Percentiles rank a stretch among this genome's conserved stretches.
These are phyloP conservation scores for Microthyrium microscopicum DNA, from an alignment of 2,329 filamentous ascomycete species.

Conservation along the genomic window DNA sequence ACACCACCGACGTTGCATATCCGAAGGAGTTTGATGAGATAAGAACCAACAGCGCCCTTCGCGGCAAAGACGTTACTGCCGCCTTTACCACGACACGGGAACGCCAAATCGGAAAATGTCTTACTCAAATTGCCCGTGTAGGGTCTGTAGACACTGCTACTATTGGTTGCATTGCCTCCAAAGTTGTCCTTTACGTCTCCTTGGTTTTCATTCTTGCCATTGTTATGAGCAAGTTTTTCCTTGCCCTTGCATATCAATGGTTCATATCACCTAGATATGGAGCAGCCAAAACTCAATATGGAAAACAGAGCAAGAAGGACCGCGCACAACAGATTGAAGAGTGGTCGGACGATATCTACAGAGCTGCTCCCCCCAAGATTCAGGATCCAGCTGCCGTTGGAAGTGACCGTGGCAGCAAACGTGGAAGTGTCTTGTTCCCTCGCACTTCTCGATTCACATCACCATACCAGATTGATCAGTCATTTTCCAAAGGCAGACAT, in stretches of 20 bases:
- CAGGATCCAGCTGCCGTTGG: constrained; percentile 50
- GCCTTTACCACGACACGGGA: constrained; percentile 64
- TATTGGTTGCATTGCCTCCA: constrained; percentile 91
- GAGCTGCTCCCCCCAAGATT: constrained; percentile 67
- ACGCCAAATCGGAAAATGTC: constrained; percentile 70
- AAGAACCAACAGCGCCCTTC: constrained; percentile 51
- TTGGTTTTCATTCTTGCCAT: constrained; percentile 83
- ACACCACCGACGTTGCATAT: constrained; percentile 58
- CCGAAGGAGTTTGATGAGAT: constrained; percentile 68
- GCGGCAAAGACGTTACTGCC: constrained; percentile 77
- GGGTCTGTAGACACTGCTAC: constrained; percentile 91
- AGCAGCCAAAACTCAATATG: constrained; percentile 69
- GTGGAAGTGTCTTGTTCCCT: constrained; percentile 69
- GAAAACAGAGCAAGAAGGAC: constrained; percentile 56
- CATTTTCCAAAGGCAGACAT: constrained; percentile 32
- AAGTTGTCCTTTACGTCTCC: constrained; percentile 90
- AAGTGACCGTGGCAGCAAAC: constrained; percentile 59
- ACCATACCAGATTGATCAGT: constrained; percentile 61
- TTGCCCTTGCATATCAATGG: constrained; percentile 91
- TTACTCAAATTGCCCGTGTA: constrained; percentile 88
- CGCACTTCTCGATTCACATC: constrained; percentile 91
- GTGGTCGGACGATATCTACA: constrained; percentile 95
- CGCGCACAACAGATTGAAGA: constrained; percentile 90
- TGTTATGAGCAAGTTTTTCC: constrained; percentile 68
- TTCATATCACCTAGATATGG: constrained; percentile 79